Percentiles rank a stretch among this genome's conserved stretches.
These are phyloP conservation scores for Candida tetrigidarum DNA, from an alignment of 1,139 yeast genomes.

Conservation along the genomic window DNA sequence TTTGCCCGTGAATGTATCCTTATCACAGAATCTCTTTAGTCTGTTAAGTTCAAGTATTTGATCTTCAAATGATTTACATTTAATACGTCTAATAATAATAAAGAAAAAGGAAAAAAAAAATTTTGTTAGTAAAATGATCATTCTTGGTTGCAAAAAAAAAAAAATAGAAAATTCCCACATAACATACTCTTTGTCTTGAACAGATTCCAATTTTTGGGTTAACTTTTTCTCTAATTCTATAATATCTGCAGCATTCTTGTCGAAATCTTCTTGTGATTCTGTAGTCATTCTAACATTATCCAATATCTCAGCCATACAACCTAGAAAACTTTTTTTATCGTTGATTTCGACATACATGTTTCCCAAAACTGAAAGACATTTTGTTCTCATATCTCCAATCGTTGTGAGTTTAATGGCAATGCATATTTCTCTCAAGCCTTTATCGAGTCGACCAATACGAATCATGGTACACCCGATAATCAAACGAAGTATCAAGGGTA, in stretches of 20 bases:
- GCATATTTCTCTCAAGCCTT: constrained; percentile 17
- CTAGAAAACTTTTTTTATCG: constrained; percentile 13
- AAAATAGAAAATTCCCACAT: neutral
- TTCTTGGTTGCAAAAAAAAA: neutral
- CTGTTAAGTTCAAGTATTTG: constrained; percentile 14
- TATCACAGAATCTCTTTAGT: constrained; percentile 10
- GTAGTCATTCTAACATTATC: constrained; percentile 14
- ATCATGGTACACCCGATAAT: constrained; percentile 16
- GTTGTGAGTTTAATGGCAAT: constrained; percentile 14
- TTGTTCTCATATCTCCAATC: constrained; percentile 7
- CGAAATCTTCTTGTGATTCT: constrained; percentile 8
- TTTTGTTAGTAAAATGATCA: constrained; percentile 10
- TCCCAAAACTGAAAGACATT: constrained; percentile 13
- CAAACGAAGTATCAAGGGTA: constrained; percentile 14
- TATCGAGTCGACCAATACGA: constrained; percentile 12
- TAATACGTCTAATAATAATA: constrained; percentile 6
- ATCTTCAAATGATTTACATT: constrained; percentile 14
- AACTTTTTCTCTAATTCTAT: constrained; percentile 8
- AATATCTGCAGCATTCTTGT: constrained; percentile 10
- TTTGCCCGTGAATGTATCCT: constrained; percentile 16
- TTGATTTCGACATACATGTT: constrained; percentile 11
- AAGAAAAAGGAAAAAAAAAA: neutral
- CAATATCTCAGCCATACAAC: constrained; percentile 17
- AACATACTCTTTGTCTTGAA: constrained; percentile 10
- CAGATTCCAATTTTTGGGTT: constrained; percentile 7